phyloP scores from a whole-genome alignment of 2,329 filamentous ascomycete species.

The Malbranchea zuffiana region DNA sequence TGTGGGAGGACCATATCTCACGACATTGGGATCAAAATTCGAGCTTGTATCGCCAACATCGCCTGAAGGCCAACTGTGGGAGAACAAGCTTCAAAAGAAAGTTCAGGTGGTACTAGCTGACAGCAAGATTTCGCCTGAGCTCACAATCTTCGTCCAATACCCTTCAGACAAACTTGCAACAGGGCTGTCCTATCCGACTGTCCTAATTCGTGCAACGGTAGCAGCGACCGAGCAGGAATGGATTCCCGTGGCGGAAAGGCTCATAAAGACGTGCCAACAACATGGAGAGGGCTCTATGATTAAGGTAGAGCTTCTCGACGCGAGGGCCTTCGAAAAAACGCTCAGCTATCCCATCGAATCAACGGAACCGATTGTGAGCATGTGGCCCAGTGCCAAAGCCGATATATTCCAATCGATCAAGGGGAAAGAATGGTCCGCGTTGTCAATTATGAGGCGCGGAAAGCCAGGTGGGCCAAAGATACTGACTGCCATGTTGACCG shows the following conservation, averaged over 20 bases:
- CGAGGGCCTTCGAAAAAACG: background rate
- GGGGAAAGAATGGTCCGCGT: background rate
- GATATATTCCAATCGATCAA: background rate
- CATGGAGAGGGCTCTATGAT: background rate
- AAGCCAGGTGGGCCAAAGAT: background rate
- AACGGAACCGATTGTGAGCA: background rate
- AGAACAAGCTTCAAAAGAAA: background rate
- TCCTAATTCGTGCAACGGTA: background rate
- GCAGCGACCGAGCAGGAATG: background rate
- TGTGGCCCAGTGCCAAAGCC: background rate
- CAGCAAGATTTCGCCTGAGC: background rate
- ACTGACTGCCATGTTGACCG: conserved; percentile 1
- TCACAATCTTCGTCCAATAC: background rate
- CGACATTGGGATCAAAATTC: background rate
- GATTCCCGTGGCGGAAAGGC: background rate
- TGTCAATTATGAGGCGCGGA: background rate
- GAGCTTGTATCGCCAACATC: background rate
- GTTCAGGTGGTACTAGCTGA: background rate
- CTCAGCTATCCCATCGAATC: background rate
- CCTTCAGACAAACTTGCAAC: background rate
- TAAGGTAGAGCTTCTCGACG: conserved; percentile 1
- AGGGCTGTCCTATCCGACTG: background rate
- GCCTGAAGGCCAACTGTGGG: background rate
- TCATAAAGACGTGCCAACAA: background rate
- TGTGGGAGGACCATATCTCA: conserved; percentile 2